Base-by-base conservation (phyloP, 140 eudicot species). In the Erigeron philadelphicus region DNA sequence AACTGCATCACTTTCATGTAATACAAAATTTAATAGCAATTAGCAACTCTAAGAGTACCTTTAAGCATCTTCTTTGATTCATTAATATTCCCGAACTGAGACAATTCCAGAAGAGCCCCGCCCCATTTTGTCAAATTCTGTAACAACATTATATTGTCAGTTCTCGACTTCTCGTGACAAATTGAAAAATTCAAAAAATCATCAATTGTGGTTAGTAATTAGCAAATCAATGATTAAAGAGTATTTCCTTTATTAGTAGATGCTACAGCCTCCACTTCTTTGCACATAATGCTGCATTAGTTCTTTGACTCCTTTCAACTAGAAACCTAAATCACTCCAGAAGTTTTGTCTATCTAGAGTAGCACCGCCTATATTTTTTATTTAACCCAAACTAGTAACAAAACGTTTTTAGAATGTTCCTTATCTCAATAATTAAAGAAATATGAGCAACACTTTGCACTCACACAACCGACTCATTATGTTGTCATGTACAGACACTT, bases 61-160 rank as follows among this genome's bases (percentile, higher is more conserved):
- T 66, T 61, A 48, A 81, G 66, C 81, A 81, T 77, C 73, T 50
- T 68, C 85, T 67, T 84, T 11, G 85, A 70, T 44, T 80, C 83
- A 8, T 67, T 67, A 49, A 80, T 78, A 67, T 66, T 75, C 25
- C 78, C 83, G 35, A 77, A 84, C 62, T 71, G 81, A 45, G 85
- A 74, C 63, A 77, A 67, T 71, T 84, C 88, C 56, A 81, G 79
- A 19, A 84, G 21, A 58, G 85, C 75, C 61, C 81, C 83, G 48
- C 85, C 85, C 85, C 88, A 84, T 74, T 64, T 84, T 16, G 83
- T 80, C 43, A 80, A 67, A 60, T 84, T 84, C 88, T 84, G 81
- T 7, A 60, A 44, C 43, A 13, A 52, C 11, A 70, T 66, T 9
- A 70, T 31, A 56, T 50, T 43, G 47, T 62, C 69, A 79, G 38